Evolutionary conservation across 805 yeast species (phyloP), one percentile per base, ranked within the genome.

Genomic region (Myxozyma neglecta): DNA sequence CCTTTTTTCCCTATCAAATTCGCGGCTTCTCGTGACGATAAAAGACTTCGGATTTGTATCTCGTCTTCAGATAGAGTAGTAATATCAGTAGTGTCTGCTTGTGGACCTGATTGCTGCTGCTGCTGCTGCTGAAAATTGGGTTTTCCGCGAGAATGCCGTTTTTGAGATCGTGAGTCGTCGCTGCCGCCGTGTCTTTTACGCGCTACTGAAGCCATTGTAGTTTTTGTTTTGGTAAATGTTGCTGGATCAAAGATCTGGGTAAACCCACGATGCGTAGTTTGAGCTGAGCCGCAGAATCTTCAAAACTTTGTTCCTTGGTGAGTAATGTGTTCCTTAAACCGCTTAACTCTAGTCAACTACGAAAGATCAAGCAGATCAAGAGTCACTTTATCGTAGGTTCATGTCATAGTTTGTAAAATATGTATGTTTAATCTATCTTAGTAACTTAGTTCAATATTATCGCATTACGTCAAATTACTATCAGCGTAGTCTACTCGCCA

Each of bases 21-120:
- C n/a, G 63, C 63, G n/a, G 68, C 68, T 36, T 63, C 68, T 6
- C 66, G 57, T 1, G 29, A 18, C 8, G 68, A 58, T 11, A 64
- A 58, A 11, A 64, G 52, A 32, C 59, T 52, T 13, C 67, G 48
- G 20, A 63, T 47, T 18, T 54, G 53, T 7, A 63, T 49, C 65
- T 54, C 32, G 11, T 37, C 51, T 8, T 42, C 49, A 13, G 50
- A 16, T 13, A 11, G 4, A 6, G n/a, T 36, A 39, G 8, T 24
- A n/a, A 35, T 42, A 24, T 35, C 9, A 1, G 42, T 48, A 24
- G 40, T 53, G 8, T 35, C 43, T 42, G 49, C 11, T 16, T 13
- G 6, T n/a, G 16, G n/a, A 18, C 13, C 24, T 37, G 24, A 45
- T 37, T 20, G 49, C 3, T 47, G 52, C 47, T 35, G 52, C 39